Conservation (phyloP, 768 basidiomycete species). For the Suillus ampliporus region DNA sequence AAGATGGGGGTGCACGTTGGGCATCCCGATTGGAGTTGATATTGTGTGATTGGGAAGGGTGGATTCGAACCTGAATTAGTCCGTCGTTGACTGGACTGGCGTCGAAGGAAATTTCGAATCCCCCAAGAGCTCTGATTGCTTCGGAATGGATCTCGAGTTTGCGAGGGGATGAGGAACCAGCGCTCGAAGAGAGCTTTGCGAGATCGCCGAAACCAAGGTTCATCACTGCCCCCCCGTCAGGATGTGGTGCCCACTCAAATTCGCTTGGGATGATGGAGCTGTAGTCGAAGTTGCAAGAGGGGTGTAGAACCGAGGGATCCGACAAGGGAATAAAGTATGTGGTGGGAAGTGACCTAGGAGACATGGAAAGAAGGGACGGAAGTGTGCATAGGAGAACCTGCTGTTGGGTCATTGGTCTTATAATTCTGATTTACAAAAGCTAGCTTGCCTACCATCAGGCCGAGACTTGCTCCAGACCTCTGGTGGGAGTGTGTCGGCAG, state of each 20-base stretch:
- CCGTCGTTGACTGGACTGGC: constrained; percentile 66
- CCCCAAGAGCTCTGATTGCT: constrained; percentile 53
- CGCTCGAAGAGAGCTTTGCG: constrained; percentile 37
- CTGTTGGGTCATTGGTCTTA: constrained; percentile 29
- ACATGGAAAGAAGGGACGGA: constrained; percentile 73
- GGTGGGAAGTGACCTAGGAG: constrained; percentile 60
- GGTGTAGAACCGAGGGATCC: constrained; percentile 38
- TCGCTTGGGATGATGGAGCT: constrained; percentile 55
- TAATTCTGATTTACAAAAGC: constrained; percentile 14
- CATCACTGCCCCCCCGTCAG: constrained; percentile 45
- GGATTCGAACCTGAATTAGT: constrained; percentile 76
- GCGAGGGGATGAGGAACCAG: constrained; percentile 40
- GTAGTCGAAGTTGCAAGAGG: constrained; percentile 48
- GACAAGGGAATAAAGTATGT: constrained; percentile 61
- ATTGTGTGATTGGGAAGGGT: constrained; percentile 53
- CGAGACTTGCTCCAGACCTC: constrained; percentile 68
- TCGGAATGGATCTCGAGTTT: constrained; percentile 61
- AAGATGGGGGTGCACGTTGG: constrained; percentile 19
- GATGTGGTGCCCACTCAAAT: constrained; percentile 58
- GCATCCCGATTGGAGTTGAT: constrained; percentile 16
- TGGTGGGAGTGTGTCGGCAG: constrained; percentile 46
- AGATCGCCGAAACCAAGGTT: constrained; percentile 52
- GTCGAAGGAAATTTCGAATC: constrained; percentile 77
- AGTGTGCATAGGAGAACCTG: constrained; percentile 81
- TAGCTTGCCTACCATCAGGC: constrained; percentile 65